Evolutionary conservation across 257 asterid species (phyloP).

Genomic region (Galeopsis tetrahit): DNA sequence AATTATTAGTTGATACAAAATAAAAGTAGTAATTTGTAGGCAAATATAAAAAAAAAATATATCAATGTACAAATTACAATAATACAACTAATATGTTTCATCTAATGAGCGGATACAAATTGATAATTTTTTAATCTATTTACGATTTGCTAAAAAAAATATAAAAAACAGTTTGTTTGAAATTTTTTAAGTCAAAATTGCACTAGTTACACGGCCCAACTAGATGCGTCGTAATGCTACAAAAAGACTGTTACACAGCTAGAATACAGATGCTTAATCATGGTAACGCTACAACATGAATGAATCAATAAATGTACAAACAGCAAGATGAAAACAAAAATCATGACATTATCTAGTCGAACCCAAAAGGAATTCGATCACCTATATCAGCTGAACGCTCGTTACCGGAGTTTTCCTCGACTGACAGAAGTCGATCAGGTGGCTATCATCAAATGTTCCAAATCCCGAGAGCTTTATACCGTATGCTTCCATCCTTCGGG

Average conservation of each 20-base stretch:
- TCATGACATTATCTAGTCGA: not conserved
- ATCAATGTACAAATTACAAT: no score
- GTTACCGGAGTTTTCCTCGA: conserved; percentile 44
- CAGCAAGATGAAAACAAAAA: not conserved
- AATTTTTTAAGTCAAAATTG: no score
- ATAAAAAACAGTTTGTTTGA: no score
- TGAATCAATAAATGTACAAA: conserved; percentile 36
- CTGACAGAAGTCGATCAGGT: conserved; percentile 52
- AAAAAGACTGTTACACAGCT: conserved; percentile 19
- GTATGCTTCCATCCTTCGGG: conserved; percentile 71
- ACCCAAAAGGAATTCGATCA: not conserved
- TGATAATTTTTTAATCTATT: no score
- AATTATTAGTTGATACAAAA: no score
- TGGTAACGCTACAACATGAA: conserved; percentile 21
- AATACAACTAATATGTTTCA: no score
- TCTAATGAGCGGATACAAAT: no score
- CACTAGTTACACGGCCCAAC: no score
- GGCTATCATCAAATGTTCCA: conserved; percentile 62
- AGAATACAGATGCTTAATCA: conserved; percentile 25
- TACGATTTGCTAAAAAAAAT: no score
- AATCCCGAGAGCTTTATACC: conserved; percentile 75
- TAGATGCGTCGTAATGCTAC: not conserved
- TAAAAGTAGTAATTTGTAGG: no score
- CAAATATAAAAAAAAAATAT: no score
- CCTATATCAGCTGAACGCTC: conserved; percentile 52